phyloP scores from a whole-genome alignment of 2,329 filamentous ascomycete species.

The Beauveria varroae region DNA sequence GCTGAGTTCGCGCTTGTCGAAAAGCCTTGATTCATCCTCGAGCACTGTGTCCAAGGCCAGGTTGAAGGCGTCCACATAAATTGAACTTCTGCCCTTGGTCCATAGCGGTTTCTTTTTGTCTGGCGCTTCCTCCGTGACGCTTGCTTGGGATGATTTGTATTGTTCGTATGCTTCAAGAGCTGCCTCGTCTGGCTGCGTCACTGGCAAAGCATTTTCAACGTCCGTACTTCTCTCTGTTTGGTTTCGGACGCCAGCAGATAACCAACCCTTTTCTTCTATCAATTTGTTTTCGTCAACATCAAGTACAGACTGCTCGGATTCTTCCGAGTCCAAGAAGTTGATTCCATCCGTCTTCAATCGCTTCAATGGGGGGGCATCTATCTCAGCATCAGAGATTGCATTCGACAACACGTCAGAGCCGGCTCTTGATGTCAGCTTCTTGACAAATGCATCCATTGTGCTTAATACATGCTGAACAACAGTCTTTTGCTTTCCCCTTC shows the following conservation, averaged over 20 bases:
- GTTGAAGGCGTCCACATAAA: slow-evolving; percentile 97
- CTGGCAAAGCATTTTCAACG: slow-evolving; percentile 54
- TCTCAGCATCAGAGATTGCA: neutral
- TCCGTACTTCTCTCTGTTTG: slow-evolving; percentile 21
- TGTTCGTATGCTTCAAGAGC: slow-evolving; percentile 76
- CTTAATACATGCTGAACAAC: neutral
- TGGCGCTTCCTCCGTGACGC: slow-evolving; percentile 30
- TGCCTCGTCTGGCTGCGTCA: slow-evolving; percentile 57
- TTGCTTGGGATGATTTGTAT: slow-evolving; percentile 49
- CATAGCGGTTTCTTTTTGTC: slow-evolving; percentile 42
- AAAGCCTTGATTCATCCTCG: slow-evolving; percentile 81
- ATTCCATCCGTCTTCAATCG: slow-evolving; percentile 22
- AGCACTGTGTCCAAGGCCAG: slow-evolving; percentile 83
- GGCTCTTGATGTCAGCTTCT: slow-evolving; percentile 11
- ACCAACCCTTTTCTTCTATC: slow-evolving; percentile 14
- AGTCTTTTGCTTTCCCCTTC: neutral
- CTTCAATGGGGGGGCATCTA: slow-evolving; percentile 19
- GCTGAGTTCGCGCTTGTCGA: slow-evolving; percentile 67
- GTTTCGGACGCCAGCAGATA: slow-evolving; percentile 4
- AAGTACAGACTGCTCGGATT: slow-evolving; percentile 16
- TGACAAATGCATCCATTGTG: slow-evolving; percentile 10
- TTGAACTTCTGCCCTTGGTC: slow-evolving; percentile 72
- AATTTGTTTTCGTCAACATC: slow-evolving; percentile 19
- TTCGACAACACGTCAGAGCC: neutral
- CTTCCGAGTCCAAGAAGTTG: slow-evolving; percentile 17